These are phyloP conservation scores for Penicillium brevicompactum DNA, from an alignment of 2,329 filamentous ascomycete species.

Conservation along the genomic window DNA sequence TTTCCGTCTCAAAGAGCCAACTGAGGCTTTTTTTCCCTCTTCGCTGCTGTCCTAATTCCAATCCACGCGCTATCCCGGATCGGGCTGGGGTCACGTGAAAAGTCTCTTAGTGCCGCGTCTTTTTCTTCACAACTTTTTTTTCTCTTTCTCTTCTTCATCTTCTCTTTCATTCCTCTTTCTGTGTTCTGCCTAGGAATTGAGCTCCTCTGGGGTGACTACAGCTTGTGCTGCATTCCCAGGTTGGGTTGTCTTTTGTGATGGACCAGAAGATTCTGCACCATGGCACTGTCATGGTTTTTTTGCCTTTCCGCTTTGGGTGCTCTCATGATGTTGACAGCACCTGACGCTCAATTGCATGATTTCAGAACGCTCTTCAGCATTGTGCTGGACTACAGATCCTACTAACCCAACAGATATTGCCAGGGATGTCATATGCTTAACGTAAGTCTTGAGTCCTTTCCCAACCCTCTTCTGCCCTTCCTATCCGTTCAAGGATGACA, in stretches of 20 bases:
- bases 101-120: slow-evolving; percentile 22
- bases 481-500: slow-evolving; percentile 59
- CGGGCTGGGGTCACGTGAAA: slow-evolving; percentile 14
- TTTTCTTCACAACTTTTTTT: slow-evolving; percentile 18
- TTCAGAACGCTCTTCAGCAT: neutral
- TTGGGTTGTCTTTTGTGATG: neutral
- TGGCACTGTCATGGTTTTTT: neutral
- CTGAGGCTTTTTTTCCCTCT: neutral
- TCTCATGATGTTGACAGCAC: slow-evolving; percentile 7
- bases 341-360: slow-evolving; percentile 6
- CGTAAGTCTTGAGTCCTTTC: slow-evolving; percentile 26
- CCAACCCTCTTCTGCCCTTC: slow-evolving; percentile 6
- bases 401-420: slow-evolving; percentile 19
- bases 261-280: neutral
- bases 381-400: slow-evolving; percentile 2
- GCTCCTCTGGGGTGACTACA: neutral
- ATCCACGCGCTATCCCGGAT: slow-evolving; percentile 21
- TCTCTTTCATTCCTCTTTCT: slow-evolving; percentile 7
- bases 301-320: neutral
- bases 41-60: slow-evolving; percentile 8
- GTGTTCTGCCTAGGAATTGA: neutral
- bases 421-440: slow-evolving; percentile 5
- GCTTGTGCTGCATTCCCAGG: neutral
- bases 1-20: neutral
- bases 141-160: slow-evolving; percentile 18